Conservation (phyloP, 2,329 filamentous ascomycete genomes). For the Shiraia sp. region DNA sequence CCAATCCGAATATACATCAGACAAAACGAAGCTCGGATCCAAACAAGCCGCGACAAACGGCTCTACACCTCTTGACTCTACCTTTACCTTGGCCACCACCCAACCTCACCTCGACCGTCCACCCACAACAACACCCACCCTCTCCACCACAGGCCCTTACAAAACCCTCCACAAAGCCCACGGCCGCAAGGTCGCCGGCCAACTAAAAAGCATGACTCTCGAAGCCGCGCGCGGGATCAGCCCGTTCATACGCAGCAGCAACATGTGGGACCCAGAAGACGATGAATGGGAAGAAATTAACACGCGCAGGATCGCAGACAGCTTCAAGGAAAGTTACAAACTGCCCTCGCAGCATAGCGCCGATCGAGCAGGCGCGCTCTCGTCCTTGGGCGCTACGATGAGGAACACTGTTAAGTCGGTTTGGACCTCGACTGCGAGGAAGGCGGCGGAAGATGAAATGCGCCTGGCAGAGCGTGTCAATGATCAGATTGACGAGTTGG, state of each 20-base stretch:
- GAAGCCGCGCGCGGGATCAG: neutral
- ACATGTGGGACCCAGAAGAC: conserved; percentile 15
- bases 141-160: neutral
- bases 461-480: neutral
- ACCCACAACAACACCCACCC: neutral
- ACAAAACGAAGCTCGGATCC: no score
- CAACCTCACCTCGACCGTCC: neutral
- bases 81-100: no score
- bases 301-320: conserved; percentile 3
- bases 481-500: conserved; percentile 1
- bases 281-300: conserved; percentile 13
- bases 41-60: no score
- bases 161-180: neutral
- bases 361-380: neutral
- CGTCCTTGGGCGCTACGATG: neutral
- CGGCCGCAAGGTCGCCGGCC: no score
- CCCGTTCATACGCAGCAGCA: neutral
- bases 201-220: neutral
- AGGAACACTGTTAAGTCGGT: neutral
- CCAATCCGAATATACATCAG: no score
- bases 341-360: neutral
- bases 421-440: neutral
- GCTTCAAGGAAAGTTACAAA: conserved; percentile 11
- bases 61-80: no score
- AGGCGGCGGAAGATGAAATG: neutral